Conservation (phyloP, 352 stramenopile species). For the Globisporangium splendens region DNA sequence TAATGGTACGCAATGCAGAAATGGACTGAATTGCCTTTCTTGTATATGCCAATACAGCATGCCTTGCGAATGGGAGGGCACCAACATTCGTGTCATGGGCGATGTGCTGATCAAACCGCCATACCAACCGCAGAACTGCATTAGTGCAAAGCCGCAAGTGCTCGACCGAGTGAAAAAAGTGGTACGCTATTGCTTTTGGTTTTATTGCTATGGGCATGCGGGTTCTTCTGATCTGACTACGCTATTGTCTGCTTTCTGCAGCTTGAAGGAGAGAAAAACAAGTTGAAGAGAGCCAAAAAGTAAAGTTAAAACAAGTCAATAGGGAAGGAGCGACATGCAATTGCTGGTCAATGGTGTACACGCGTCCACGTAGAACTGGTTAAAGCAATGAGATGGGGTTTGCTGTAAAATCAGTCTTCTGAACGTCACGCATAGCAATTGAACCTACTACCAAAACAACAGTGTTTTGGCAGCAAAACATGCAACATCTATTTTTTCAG, state of each 20-base stretch:
- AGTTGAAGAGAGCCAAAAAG: constrained; percentile 63
- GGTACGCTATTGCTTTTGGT: constrained; percentile 23
- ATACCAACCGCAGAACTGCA: constrained; percentile 78
- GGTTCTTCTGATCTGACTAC: no score
- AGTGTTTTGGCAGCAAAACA: neutral
- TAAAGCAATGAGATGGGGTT: neutral
- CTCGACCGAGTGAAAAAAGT: constrained; percentile 85
- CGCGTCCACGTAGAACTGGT: neutral
- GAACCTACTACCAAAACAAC: no score
- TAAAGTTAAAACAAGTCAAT: constrained; percentile 6
- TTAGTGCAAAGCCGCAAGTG: constrained; percentile 67
- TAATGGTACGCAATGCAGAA: neutral
- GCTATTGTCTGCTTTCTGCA: constrained; percentile 13
- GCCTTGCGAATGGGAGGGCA: constrained; percentile 80
- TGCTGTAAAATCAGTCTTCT: no score
- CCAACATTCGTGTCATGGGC: constrained; percentile 82
- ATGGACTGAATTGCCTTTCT: neutral
- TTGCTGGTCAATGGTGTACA: neutral
- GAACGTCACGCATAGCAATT: no score
- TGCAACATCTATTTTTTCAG: neutral
- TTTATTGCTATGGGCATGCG: no score
- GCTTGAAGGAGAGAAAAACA: constrained; percentile 74
- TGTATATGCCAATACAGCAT: constrained; percentile 36
- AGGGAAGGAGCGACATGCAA: neutral
- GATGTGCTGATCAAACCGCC: constrained; percentile 83